These are phyloP conservation scores for Rhizophora mangle DNA, from an alignment of 345 rosid species.

Conservation along the genomic window DNA sequence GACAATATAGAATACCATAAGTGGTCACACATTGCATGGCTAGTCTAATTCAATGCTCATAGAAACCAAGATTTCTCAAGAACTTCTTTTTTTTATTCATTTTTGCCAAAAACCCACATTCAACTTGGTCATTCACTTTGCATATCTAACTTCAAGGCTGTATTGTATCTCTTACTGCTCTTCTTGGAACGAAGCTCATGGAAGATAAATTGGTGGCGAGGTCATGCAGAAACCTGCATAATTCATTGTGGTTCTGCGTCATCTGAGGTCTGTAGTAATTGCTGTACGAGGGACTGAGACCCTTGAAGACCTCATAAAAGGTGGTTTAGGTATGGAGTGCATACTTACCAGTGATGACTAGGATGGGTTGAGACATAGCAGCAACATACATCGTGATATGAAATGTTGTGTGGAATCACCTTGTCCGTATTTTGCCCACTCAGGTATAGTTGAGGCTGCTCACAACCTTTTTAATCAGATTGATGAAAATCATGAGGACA, in stretches of 20 bases:
- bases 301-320: slow-evolving; percentile 91
- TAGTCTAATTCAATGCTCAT: too few relatives aligned
- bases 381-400: slow-evolving; percentile 31
- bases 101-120: too few relatives aligned
- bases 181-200: too few relatives aligned
- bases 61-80: too few relatives aligned
- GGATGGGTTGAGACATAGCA: slow-evolving; percentile 63
- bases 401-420: slow-evolving; percentile 46
- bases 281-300: slow-evolving; percentile 94
- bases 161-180: too few relatives aligned
- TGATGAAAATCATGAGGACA: slow-evolving; percentile 57
- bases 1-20: too few relatives aligned
- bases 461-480: slow-evolving; percentile 72
- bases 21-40: too few relatives aligned
- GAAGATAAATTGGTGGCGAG: slow-evolving; percentile 92
- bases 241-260: slow-evolving; percentile 76
- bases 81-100: too few relatives aligned
- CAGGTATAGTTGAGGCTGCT: slow-evolving; percentile 81
- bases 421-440: slow-evolving; percentile 74
- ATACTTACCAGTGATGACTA: slow-evolving; percentile 60
- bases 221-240: slow-evolving; percentile 95
- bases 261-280: slow-evolving; percentile 63
- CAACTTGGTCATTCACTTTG: too few relatives aligned
- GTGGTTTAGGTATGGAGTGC: slow-evolving; percentile 76
- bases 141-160: too few relatives aligned